Conservation (phyloP, 345 rosid species). For the Lenwebbia sp. region DNA sequence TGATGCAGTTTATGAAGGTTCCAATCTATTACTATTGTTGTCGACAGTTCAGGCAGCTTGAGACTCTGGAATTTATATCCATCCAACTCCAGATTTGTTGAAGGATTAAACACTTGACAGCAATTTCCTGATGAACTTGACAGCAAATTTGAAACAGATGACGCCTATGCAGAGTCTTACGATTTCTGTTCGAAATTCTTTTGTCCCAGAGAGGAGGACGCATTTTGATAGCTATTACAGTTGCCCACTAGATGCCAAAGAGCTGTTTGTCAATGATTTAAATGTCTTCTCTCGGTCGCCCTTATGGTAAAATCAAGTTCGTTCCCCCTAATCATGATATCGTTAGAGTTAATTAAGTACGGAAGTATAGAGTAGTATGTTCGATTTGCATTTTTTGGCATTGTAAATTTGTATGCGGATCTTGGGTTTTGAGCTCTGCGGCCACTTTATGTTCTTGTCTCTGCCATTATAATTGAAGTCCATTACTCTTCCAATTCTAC, state of each 20-base stretch:
- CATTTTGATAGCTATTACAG: not conserved
- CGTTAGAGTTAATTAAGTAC: not conserved
- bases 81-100: no score
- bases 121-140: no score
- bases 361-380: not conserved
- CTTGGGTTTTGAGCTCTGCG: not conserved
- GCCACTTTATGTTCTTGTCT: not conserved
- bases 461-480: not conserved
- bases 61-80: no score
- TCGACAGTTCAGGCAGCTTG: no score
- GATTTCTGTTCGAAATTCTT: not conserved
- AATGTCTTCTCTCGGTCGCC: no score
- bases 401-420: not conserved
- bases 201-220: not conserved
- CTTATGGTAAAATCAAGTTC: no score
- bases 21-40: no score
- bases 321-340: not conserved
- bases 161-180: not conserved
- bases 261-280: fast-evolving
- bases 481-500: not conserved
- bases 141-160: not conserved
- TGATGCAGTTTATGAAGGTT: no score
- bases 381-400: not conserved
- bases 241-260: no score
- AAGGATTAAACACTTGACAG: no score